Evolutionary conservation across 495 filamentous ascomycete species (phyloP), one percentile per base, ranked within the genome.

Genomic region (Penicillium verhagenii): DNA sequence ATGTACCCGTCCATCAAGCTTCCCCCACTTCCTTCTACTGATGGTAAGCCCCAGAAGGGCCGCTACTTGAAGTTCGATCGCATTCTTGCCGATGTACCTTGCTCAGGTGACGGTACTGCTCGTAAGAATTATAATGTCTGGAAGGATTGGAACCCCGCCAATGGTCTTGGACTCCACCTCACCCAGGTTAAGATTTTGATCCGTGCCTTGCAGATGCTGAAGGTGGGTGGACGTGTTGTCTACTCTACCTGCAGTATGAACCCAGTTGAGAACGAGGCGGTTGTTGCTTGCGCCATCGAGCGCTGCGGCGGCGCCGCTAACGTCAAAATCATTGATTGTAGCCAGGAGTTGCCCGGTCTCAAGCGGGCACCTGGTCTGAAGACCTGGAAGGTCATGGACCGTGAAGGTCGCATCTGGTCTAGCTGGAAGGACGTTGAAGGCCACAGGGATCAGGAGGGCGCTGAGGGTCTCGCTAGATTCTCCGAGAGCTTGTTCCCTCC

Each of bases 211-310:
- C 95, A 98, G 73, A 92, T 98, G 90, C 79, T 97, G 19, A 97
- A 97, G 72, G 88, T 90, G 38, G 94, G 94, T 28, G 94, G 94
- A 54, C 83, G 91, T 43, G 87, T 97, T 8, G 92, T 97, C 24
- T 98, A 97, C 74, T 97, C 92, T 6, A 97, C 94, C 14, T 98
- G 94, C 77, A 95, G 90, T 70, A 88, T 98, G 88, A 98, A 97
- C 71, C 93, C 94, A 0, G 80, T 97, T 20, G 94, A 98, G 70
- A 96, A 98, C 65, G 94, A 98, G 75, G 88, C 95, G n/a, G 91
- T 97, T 19, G 73, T 98, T 52, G 80, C 88, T 2, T 77, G 73
- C 46, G 93, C 95, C 4, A 96, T 97, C 60, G 88, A 91, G 55
- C 82, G 92, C 38, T 97, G 92, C 62, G 94, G 94, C 55, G 94